These are phyloP conservation scores for Arabidopsis lyrata DNA, from an alignment of 441 rosid species.

Conservation along the genomic window DNA sequence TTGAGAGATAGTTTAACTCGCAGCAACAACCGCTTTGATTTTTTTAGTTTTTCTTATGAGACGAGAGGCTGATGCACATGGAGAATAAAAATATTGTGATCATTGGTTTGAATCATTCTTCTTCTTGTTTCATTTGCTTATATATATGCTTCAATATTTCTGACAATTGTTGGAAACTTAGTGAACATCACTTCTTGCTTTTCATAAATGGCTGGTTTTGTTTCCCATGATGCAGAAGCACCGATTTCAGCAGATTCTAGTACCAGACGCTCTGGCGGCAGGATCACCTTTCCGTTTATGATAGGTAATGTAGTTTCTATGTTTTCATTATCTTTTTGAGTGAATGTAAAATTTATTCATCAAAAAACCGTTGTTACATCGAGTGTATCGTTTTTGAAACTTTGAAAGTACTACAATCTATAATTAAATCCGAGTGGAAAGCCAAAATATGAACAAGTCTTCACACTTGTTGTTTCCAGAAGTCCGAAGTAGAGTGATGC, in stretches of 20 bases:
- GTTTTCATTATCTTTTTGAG: slow-evolving; percentile 15
- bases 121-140: background rate
- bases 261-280: slow-evolving; percentile 45
- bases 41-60: background rate
- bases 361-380: no score
- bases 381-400: no score
- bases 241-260: slow-evolving; percentile 25
- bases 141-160: background rate
- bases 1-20: no score
- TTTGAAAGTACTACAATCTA: no score
- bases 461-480: no score
- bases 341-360: no score
- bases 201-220: slow-evolving; percentile 35
- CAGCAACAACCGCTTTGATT: background rate
- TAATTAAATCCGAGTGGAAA: no score
- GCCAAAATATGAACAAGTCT: no score
- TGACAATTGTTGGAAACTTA: no score
- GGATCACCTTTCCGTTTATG: slow-evolving; percentile 52
- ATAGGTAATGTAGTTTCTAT: slow-evolving; percentile 38
- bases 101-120: background rate
- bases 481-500: no score
- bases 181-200: background rate
- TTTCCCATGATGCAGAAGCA: slow-evolving; percentile 35
- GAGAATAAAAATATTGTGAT: background rate
- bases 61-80: background rate